phyloP scores from a whole-genome alignment of 1,284 basidiomycete species.

The Bjerkandera adusta region DNA sequence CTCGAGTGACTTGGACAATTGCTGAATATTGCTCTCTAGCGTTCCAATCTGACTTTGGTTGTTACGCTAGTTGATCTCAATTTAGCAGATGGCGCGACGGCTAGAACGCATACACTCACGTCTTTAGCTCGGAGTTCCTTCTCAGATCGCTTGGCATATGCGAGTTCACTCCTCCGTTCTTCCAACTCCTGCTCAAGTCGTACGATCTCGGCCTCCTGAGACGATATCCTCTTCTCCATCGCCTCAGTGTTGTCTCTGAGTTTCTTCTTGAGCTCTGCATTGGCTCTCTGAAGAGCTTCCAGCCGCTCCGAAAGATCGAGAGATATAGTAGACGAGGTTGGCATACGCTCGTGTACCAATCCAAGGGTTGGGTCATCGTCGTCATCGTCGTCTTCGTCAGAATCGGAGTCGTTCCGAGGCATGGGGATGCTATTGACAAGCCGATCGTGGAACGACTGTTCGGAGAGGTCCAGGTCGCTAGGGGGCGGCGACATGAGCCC shows the following conservation, averaged over 20 bases:
- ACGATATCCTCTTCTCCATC: conserved; percentile 60
- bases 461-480: conserved; percentile 32
- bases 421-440: conserved; percentile 40
- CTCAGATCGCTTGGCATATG: conserved; percentile 77
- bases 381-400: conserved; percentile 32
- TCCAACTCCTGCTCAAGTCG: conserved; percentile 74
- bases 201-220: conserved; percentile 76
- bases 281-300: conserved; percentile 69
- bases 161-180: conserved; percentile 71
- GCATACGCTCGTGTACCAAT: conserved; percentile 56
- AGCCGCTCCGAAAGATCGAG: conserved; percentile 65
- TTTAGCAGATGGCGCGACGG: conserved; percentile 6
- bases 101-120: conserved; percentile 35
- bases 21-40: conserved; percentile 77
- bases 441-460: conserved; percentile 33
- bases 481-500: conserved; percentile 32
- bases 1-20: conserved; percentile 70
- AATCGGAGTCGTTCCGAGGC: conserved; percentile 44
- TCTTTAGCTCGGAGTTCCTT: conserved; percentile 86
- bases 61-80: conserved; percentile 37
- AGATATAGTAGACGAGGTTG: conserved; percentile 56
- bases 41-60: conserved; percentile 62
- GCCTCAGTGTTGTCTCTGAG: conserved; percentile 70
- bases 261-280: conserved; percentile 69
- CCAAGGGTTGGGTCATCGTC: conserved; percentile 54